phyloP scores from a whole-genome alignment of 257 asterid species.

The Haberlea rhodopensis region DNA sequence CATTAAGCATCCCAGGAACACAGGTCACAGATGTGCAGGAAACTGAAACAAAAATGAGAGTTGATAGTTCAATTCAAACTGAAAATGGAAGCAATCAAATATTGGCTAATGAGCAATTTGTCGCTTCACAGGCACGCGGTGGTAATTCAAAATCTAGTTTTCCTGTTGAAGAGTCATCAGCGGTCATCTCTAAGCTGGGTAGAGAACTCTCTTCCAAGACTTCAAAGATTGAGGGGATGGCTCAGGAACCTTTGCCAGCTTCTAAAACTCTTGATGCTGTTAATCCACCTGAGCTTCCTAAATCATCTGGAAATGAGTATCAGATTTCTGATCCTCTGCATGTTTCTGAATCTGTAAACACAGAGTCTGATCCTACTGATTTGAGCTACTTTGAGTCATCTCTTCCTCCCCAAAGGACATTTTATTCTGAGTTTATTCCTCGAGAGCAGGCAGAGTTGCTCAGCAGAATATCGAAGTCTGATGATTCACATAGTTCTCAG shows the following conservation, averaged over 20 bases:
- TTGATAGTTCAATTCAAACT: constrained; percentile 32
- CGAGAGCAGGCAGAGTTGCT: constrained; percentile 64
- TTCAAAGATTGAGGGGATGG: constrained; percentile 32
- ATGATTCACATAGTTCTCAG: constrained; percentile 78
- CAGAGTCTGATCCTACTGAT: constrained; percentile 51
- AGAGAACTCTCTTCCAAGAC: constrained; percentile 34
- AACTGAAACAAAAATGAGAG: constrained; percentile 33
- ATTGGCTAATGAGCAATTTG: constrained; percentile 34
- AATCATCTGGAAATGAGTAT: constrained; percentile 40
- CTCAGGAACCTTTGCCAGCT: constrained; percentile 39
- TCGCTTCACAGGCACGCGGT: constrained; percentile 31
- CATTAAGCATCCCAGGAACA: constrained; percentile 25
- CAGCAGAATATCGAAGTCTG: constrained; percentile 84
- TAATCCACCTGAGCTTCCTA: constrained; percentile 33
- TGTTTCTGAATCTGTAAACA: constrained; percentile 42
- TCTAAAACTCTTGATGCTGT: constrained; percentile 46
- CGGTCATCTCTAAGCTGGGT: constrained; percentile 35
- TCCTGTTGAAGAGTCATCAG: constrained; percentile 40
- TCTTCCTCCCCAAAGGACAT: constrained; percentile 62
- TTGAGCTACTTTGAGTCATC: constrained; percentile 50
- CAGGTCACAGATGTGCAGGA: constrained; percentile 33
- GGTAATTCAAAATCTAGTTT: constrained; percentile 34
- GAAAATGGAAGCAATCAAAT: constrained; percentile 36
- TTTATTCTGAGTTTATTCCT: constrained; percentile 71
- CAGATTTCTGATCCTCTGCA: constrained; percentile 33